Base-by-base conservation (phyloP, 2,329 filamentous ascomycete genomes). In the Dothideomycetes sp. region DNA sequence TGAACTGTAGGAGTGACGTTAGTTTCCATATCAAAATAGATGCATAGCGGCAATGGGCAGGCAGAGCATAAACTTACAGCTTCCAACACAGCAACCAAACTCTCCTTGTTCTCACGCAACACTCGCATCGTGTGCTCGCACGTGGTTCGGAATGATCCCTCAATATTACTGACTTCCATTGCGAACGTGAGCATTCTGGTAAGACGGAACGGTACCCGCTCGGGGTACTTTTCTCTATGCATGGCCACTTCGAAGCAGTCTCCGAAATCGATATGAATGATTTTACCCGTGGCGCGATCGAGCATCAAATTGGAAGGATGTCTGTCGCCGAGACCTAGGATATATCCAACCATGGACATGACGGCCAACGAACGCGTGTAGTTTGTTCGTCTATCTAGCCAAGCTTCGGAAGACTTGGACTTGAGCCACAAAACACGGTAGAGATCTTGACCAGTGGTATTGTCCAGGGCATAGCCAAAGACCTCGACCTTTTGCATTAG, bases 261-360 rank as follows among this genome's bases (percentile, higher is more conserved):
- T 52, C 91, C 93, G 54, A 98, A 98, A 68, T 99, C 91, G 52
- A 98, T 96, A 59, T 99, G 91, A 49, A 98, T 81, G 47, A 98
- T 91, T 68, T 94, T 94, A 57, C 91, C 91, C 1, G 89, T 96
- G 45, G 93, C 79, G 30, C 87, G 82, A 61, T 98, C 91, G 31
- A 99, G 80, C 82, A 98, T 93, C 54, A 99, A 67, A 61, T 99
- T 99, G 45, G 87, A 95, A 29, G 93, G 93, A 64, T 99, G 91
- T 35, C 93, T 81, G 65, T 99, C 91, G 40, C 91, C 91, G 11
- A 99, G 71, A 44, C 91, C 93, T 16, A 99, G 77, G 48, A 99
- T 96, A 61, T 99, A 99, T 47, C 91, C 91, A n/a, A 96, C 91
- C 87, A 99, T 98, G n/a, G 87, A 95, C 91, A 98, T 99, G 53